These are phyloP conservation scores for Neospermospora avenae DNA, from an alignment of 2,329 filamentous ascomycete species.

Conservation along the genomic window DNA sequence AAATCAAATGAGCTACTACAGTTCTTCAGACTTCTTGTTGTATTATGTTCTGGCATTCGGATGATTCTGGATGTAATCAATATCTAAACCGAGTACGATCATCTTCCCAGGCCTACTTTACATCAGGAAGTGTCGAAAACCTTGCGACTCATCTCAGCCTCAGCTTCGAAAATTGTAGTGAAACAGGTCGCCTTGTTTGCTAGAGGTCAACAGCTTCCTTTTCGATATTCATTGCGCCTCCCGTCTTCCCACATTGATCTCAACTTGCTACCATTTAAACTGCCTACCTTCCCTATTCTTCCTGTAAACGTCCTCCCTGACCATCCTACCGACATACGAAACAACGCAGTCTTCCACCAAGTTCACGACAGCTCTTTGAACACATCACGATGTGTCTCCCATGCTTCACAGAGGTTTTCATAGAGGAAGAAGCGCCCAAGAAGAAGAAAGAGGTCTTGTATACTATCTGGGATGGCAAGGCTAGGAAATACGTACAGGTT, in stretches of 20 bases:
- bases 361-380: neutral
- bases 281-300: too few species aligned
- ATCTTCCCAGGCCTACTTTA: too few species aligned
- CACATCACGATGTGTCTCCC: slow-evolving; percentile 22
- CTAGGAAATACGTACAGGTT: slow-evolving; percentile 17
- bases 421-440: slow-evolving; percentile 24
- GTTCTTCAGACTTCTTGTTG: too few species aligned
- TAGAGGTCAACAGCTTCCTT: too few species aligned
- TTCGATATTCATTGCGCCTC: neutral
- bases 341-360: neutral
- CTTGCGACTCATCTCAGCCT: too few species aligned
- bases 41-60: too few species aligned
- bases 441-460: slow-evolving; percentile 20
- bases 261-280: neutral
- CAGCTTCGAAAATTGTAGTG: too few species aligned
- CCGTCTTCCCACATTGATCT: neutral
- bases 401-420: slow-evolving; percentile 25
- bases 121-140: too few species aligned
- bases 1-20: too few species aligned
- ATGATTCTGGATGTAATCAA: too few species aligned
- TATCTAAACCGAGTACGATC: too few species aligned
- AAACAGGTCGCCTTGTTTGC: too few species aligned
- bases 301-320: neutral
- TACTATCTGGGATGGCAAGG: slow-evolving; percentile 19
- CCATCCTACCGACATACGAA: neutral